These are phyloP conservation scores for Phialophora macrospora DNA, from an alignment of 2,329 filamentous ascomycete genomes.

Conservation along the genomic window DNA sequence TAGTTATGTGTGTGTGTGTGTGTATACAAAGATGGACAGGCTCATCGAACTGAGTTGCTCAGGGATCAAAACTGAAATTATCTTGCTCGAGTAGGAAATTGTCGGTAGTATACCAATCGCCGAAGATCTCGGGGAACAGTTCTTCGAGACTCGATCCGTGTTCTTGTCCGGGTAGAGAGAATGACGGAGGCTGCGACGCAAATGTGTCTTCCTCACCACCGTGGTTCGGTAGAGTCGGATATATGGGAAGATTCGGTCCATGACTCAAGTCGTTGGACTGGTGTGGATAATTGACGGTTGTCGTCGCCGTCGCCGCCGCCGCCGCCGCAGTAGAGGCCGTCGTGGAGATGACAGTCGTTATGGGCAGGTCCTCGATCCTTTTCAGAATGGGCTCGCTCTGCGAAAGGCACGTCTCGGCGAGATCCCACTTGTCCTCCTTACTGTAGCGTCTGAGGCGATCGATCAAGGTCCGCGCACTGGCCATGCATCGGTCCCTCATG, in stretches of 20 bases:
- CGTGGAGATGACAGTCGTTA: constrained; percentile 50
- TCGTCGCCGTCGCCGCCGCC: constrained; percentile 65
- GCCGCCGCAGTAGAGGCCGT: constrained; percentile 62
- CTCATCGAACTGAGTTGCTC: constrained; percentile 8
- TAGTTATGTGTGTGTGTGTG: no score
- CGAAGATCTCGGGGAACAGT: constrained; percentile 24
- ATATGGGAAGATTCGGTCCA: constrained; percentile 1
- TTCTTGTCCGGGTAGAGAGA: constrained; percentile 1
- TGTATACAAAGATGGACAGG: constrained; percentile 8
- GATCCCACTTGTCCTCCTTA: constrained; percentile 60
- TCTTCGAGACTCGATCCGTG: constrained; percentile 16
- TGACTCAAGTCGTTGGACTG: background rate
- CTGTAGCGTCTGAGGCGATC: constrained; percentile 54
- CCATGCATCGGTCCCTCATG: constrained; percentile 49
- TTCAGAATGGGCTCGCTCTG: constrained; percentile 53
- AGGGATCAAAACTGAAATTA: constrained; percentile 18
- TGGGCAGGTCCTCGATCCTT: constrained; percentile 33
- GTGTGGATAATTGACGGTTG: constrained; percentile 44
- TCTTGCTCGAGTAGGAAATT: constrained; percentile 16
- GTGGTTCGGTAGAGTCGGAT: constrained; percentile 2
- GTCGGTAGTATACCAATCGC: constrained; percentile 15
- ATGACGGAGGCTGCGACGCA: constrained; percentile 5
- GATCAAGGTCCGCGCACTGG: constrained; percentile 55
- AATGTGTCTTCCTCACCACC: background rate
- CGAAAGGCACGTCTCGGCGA: constrained; percentile 60